phyloP scores from a whole-genome alignment of 2,329 filamentous ascomycete genomes.

The Plenodomus lindquistii region DNA sequence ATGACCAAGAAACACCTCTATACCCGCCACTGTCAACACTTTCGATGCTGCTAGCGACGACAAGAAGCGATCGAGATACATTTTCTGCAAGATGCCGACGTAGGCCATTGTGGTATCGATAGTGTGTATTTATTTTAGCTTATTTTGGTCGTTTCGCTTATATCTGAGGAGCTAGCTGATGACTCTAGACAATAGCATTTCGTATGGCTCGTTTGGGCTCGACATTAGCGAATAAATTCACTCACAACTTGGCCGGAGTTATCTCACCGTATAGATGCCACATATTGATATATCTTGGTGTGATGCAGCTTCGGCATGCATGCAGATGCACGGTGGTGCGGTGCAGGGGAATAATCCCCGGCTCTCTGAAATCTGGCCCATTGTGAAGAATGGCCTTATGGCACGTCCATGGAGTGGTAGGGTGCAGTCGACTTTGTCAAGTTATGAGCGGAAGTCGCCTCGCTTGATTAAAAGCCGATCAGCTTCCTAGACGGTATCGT shows the following conservation, averaged over 20 bases:
- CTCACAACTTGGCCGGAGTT: too few species aligned
- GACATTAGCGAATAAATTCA: neutral
- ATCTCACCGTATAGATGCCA: neutral
- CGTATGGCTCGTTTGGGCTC: neutral
- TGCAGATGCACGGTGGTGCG: neutral
- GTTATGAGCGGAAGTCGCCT: neutral
- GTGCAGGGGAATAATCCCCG: neutral
- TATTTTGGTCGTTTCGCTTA: neutral
- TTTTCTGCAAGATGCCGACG: neutral
- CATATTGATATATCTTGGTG: too few species aligned
- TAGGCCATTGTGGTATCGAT: neutral
- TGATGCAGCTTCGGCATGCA: neutral
- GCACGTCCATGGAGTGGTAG: neutral
- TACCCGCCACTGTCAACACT: neutral
- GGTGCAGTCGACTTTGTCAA: neutral
- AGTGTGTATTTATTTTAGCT: neutral
- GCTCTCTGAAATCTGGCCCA: neutral
- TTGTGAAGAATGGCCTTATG: neutral
- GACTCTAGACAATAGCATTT: neutral
- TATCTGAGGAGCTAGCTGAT: neutral
- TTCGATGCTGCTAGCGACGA: neutral
- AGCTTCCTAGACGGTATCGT: neutral
- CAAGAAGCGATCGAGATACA: neutral
- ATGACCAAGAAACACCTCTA: neutral
- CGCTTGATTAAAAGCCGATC: too few species aligned